Base-by-base conservation (phyloP, 78 protist species). In the Diacronema lutheri region DNA sequence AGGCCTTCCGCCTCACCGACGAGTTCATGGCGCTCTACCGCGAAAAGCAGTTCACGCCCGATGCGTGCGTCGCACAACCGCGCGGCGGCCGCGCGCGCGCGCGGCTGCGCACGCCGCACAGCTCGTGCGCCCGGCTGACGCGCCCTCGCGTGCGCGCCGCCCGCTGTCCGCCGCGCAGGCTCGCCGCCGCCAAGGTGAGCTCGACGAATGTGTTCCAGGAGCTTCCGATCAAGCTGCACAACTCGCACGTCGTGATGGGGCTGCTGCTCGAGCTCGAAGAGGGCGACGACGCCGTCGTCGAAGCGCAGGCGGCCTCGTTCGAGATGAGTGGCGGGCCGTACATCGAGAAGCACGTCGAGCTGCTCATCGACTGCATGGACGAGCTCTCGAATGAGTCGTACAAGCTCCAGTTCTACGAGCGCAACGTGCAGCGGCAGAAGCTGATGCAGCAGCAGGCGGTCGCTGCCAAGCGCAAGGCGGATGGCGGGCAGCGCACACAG, bases 1-100 rank as follows among this genome's bases (percentile, higher is more conserved):
- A 55, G 26, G 83, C 83, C 57, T 77, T 57, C 83, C 83, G 83
- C 21, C 83, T 77, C 25, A 77, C 83, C 16, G 66, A 50, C 46
- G 5, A 1, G 13, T 77, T 77, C 83, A 77, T 77, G 83, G 4
- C 31, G 16, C 62, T 57, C 9, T 77, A 77, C 66, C 11, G 21
- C 26, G 79, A 41, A 0, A 56, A 56, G 33, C 14, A 71, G 38
- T 23, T 71, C 58, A 41, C 79, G 38, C 21, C 6, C 6, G 31
- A 20, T 0, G 26, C 79, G 21, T 31, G 25, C 57, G 50, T 58
- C 23, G 35, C 21, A 23, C 50, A 7, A 3, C 50, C 50, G 50
- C 50, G 50, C 50, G 16, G 50, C 50, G 50, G 50, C 50, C 50
- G 50, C 50, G 16, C 50, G 50, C 50, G 50, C 50, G 50, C 50